phyloP scores from a whole-genome alignment of 495 filamentous ascomycete species.

The Hypoxylon intermedium region DNA sequence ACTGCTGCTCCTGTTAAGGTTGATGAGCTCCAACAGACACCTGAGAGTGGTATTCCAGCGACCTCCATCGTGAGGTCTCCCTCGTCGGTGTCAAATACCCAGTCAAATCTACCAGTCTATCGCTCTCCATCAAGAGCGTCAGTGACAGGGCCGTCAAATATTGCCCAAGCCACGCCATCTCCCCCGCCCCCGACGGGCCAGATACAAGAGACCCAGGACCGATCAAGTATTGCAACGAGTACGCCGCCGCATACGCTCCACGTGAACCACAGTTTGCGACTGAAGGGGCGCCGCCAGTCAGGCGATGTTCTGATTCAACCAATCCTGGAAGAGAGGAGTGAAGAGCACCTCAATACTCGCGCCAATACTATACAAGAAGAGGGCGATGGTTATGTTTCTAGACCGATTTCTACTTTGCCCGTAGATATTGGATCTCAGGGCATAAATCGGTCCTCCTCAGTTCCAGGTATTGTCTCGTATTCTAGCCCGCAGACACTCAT shows the following conservation, averaged over 20 bases:
- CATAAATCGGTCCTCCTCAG: constrained; percentile 35
- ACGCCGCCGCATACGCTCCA: constrained; percentile 26
- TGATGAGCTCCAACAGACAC: constrained; percentile 72
- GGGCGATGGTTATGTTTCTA: constrained; percentile 7
- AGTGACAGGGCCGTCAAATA: constrained; percentile 50
- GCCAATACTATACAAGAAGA: constrained; percentile 28
- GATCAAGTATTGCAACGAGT: constrained; percentile 31
- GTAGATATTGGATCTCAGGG: constrained; percentile 24
- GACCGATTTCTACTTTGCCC: constrained; percentile 22
- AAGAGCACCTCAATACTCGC: constrained; percentile 26
- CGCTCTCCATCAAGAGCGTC: constrained; percentile 51
- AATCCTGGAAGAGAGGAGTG: constrained; percentile 48
- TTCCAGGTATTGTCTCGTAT: constrained; percentile 47
- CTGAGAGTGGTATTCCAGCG: constrained; percentile 56
- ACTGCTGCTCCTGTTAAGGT: constrained; percentile 67
- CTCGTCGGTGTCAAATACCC: constrained; percentile 42
- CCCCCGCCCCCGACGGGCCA: constrained; percentile 11
- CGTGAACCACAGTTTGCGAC: constrained; percentile 14
- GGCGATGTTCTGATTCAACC: constrained; percentile 46
- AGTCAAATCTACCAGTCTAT: constrained; percentile 46
- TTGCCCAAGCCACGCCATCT: constrained; percentile 46
- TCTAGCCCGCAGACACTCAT: constrained; percentile 62
- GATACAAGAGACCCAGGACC: constrained; percentile 26
- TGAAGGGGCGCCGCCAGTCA: constrained; percentile 34
- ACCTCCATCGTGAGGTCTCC: constrained; percentile 46